These are phyloP conservation scores for Jacaranda copaia DNA, from an alignment of 257 asterid genomes.

Conservation along the genomic window DNA sequence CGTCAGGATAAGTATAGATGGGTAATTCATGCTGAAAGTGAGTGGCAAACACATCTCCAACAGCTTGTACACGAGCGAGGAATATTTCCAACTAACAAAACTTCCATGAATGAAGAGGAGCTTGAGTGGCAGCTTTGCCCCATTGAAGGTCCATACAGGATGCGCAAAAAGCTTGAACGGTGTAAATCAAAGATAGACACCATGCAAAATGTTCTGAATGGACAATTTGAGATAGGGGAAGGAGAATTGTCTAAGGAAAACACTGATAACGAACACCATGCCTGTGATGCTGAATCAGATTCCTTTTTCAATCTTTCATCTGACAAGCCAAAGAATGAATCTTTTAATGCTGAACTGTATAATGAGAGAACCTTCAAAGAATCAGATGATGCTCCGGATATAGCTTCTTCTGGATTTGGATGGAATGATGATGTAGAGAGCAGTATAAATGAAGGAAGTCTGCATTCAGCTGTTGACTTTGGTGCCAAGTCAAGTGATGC, in stretches of 20 bases:
- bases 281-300: slow-evolving; percentile 67
- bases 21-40: slow-evolving; percentile 99
- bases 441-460: slow-evolving; percentile 86
- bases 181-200: slow-evolving; percentile 79
- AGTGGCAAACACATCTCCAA: slow-evolving; percentile 96
- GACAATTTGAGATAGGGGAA: slow-evolving; percentile 65
- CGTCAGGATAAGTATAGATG: slow-evolving; percentile 99
- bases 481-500: slow-evolving; percentile 81
- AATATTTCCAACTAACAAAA: slow-evolving; percentile 72
- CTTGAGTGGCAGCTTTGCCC: slow-evolving; percentile 97
- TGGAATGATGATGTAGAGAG: slow-evolving; percentile 93
- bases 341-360: slow-evolving; percentile 65
- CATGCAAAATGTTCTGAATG: slow-evolving; percentile 73
- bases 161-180: slow-evolving; percentile 93
- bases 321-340: slow-evolving; percentile 65
- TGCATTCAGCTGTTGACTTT: slow-evolving; percentile 88
- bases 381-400: slow-evolving; percentile 70
- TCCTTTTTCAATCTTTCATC: slow-evolving; percentile 62
- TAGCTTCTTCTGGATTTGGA: slow-evolving; percentile 75
- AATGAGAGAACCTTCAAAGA: slow-evolving; percentile 75
- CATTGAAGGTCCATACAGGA: slow-evolving; percentile 98
- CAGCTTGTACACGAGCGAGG: slow-evolving; percentile 99
- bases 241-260: slow-evolving; percentile 74
- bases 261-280: slow-evolving; percentile 56
- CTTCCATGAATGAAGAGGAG: slow-evolving; percentile 70